These are phyloP conservation scores for Boletus huronensis DNA, from an alignment of 768 basidiomycete species.

Conservation along the genomic window DNA sequence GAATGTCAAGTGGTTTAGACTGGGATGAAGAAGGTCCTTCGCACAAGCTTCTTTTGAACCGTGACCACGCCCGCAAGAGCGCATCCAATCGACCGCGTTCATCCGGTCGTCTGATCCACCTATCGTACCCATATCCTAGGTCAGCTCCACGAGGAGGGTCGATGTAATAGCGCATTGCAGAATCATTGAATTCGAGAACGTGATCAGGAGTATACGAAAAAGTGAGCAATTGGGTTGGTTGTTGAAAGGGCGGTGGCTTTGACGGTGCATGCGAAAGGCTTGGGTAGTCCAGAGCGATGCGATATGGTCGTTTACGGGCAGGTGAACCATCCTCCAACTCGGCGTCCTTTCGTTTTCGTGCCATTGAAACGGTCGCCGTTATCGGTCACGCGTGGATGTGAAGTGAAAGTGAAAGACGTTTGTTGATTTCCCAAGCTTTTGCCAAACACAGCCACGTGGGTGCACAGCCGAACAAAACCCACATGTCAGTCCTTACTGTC, in stretches of 20 bases:
- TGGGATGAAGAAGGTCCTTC: conserved; percentile 28
- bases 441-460: conserved; percentile 25
- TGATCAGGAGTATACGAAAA: conserved; percentile 67
- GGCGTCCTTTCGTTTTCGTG: conserved; percentile 27
- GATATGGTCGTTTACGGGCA: conserved; percentile 1
- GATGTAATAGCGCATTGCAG: conserved; percentile 67
- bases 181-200: conserved; percentile 60
- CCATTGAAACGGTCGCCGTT: conserved; percentile 14
- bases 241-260: conserved; percentile 54
- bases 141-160: conserved; percentile 65
- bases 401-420: background rate
- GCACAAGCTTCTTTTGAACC: conserved; percentile 37
- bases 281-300: conserved; percentile 21
- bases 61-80: conserved; percentile 56
- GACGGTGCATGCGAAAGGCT: conserved; percentile 18
- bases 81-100: conserved; percentile 64
- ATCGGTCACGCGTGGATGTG: background rate
- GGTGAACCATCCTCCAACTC: conserved; percentile 7
- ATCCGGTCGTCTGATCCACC: conserved; percentile 66
- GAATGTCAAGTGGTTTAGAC: conserved; percentile 39
- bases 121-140: conserved; percentile 67
- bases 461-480: background rate
- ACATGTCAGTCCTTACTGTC: no score
- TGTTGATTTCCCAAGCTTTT: conserved; percentile 21
- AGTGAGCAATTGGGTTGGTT: conserved; percentile 62